These are phyloP conservation scores for Termitomyces eurrhizus DNA, from an alignment of 768 basidiomycete species.

Conservation along the genomic window DNA sequence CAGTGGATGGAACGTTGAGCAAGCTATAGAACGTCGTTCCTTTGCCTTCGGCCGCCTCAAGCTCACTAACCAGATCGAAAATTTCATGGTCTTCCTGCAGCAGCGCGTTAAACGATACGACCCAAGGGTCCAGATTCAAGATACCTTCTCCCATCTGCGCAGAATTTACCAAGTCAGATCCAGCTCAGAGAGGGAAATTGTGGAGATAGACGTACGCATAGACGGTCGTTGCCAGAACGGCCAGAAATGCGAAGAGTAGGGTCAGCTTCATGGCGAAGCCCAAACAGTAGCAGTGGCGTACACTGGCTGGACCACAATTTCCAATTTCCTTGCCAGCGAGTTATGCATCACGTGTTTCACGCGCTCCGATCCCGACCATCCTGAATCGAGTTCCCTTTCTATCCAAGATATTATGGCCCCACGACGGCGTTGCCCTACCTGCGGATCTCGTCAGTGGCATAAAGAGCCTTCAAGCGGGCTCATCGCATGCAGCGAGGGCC, in stretches of 20 bases:
- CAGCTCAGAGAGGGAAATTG: background rate
- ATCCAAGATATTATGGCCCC: constrained; percentile 49
- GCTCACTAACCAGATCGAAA: constrained; percentile 83
- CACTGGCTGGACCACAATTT: background rate
- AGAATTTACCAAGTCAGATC: constrained; percentile 7
- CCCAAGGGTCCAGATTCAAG: constrained; percentile 2
- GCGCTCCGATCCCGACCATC: constrained; percentile 7
- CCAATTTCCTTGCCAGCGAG: constrained; percentile 7
- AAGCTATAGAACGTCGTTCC: constrained; percentile 96
- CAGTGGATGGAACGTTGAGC: constrained; percentile 76
- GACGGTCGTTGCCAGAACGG: constrained; percentile 47
- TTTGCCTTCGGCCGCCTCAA: constrained; percentile 85
- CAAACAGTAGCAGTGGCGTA: background rate
- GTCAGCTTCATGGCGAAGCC: constrained; percentile 46
- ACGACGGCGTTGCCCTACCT: constrained; percentile 66
- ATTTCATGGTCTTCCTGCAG: constrained; percentile 93
- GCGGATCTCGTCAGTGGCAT: constrained; percentile 84
- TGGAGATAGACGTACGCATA: constrained; percentile 49
- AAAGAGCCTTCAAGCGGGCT: constrained; percentile 80
- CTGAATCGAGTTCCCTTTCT: background rate
- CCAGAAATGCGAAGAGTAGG: constrained; percentile 43
- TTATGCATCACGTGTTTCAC: constrained; percentile 1
- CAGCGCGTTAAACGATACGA: background rate
- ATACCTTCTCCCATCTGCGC: constrained; percentile 69
- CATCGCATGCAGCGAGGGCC: constrained; percentile 87